A percentile compares a stretch with the other conserved stretches of the same genome.
Evolutionary conservation across 1,284 basidiomycete genomes (phyloP).

Genomic region (Cryptococcus sp.): DNA sequence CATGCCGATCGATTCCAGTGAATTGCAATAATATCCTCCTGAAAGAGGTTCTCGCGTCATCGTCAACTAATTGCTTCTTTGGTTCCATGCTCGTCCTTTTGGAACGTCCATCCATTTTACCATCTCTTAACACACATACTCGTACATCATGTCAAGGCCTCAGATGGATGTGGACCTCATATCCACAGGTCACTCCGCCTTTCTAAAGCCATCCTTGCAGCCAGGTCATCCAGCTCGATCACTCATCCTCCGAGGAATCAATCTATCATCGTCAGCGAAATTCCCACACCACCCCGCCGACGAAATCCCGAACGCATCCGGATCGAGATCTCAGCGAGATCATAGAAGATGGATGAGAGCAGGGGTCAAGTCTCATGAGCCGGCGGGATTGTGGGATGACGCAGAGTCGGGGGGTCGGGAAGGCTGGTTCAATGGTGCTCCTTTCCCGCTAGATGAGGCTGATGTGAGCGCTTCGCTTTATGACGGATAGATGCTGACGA

Average conservation of each 20-base stretch:
- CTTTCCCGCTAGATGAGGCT: slow-evolving; percentile 21
- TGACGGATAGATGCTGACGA: too few relatives aligned
- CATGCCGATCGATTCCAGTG: too few relatives aligned
- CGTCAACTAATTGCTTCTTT: too few relatives aligned
- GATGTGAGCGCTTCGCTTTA: slow-evolving; percentile 23
- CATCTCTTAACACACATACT: too few relatives aligned
- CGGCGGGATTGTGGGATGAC: slow-evolving; percentile 25
- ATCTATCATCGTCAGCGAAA: slow-evolving; percentile 83
- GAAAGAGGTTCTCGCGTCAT: too few relatives aligned
- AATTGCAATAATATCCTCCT: too few relatives aligned
- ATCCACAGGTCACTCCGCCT: slow-evolving; percentile 23
- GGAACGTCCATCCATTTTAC: too few relatives aligned
- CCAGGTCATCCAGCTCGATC: slow-evolving; percentile 11
- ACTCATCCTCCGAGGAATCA: slow-evolving; percentile 82
- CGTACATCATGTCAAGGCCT: background rate
- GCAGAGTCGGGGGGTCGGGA: slow-evolving; percentile 32
- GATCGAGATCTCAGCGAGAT: slow-evolving; percentile 16
- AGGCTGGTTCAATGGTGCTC: slow-evolving; percentile 34
- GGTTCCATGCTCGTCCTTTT: too few relatives aligned
- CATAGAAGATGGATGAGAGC: slow-evolving; percentile 7
- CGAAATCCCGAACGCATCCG: slow-evolving; percentile 52
- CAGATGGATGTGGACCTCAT: background rate
- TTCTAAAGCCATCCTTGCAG: slow-evolving; percentile 14
- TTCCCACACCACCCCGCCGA: slow-evolving; percentile 53
- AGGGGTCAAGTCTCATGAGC: slow-evolving; percentile 18